These are phyloP conservation scores for Leishmania martiniquensis DNA, from an alignment of 208 protist genomes.

Conservation along the genomic window DNA sequence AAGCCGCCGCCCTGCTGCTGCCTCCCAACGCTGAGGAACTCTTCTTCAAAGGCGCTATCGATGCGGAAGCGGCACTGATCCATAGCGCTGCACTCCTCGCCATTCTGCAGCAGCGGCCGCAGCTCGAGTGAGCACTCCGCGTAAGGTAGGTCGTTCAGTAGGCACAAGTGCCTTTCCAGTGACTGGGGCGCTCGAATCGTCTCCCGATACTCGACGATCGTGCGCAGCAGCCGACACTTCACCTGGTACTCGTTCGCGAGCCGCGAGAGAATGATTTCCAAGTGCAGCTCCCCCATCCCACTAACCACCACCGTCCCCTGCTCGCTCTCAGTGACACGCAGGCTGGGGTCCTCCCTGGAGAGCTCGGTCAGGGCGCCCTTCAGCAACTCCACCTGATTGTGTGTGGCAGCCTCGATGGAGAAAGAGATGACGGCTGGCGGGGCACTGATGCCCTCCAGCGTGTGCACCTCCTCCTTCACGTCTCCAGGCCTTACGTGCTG, in stretches of 20 bases:
- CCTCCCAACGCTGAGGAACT: conserved; percentile 23
- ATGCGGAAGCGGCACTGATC: conserved; percentile 52
- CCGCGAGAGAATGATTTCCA: conserved; percentile 95
- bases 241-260: conserved; percentile 93
- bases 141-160: conserved; percentile 72
- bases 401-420: conserved; percentile 91
- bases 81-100: conserved; percentile 12
- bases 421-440: conserved; percentile 97
- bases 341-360: conserved; percentile 94
- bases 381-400: conserved; percentile 84
- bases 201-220: conserved; percentile 90
- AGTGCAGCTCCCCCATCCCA: conserved; percentile 97
- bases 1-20: conserved; percentile 1
- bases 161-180: conserved; percentile 31
- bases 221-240: conserved; percentile 84
- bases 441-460: conserved; percentile 87
- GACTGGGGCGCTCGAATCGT: conserved; percentile 32
- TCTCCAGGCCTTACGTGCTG: conserved; percentile 30
- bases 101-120: conserved; percentile 47
- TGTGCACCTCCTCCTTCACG: conserved; percentile 53
- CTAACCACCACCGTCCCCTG: conserved; percentile 93
- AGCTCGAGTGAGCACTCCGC: conserved; percentile 63
- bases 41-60: conserved; percentile 43
- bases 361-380: conserved; percentile 94
- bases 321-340: conserved; percentile 86